Base-by-base conservation (phyloP, 1,284 basidiomycete species). In the Cryptococcus depauperatus region DNA sequence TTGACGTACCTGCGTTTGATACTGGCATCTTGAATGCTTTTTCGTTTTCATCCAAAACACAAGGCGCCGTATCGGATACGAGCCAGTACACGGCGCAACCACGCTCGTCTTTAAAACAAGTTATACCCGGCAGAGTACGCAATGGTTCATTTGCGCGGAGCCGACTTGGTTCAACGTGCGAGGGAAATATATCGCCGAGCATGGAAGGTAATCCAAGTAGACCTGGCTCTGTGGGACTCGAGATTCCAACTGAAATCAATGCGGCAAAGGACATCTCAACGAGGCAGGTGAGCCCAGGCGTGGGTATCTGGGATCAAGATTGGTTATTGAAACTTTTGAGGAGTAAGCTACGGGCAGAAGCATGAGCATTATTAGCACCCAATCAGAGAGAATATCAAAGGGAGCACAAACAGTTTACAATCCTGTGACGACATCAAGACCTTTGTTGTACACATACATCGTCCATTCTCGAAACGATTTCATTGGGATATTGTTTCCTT, bases 231-330 rank as follows among this genome's bases (percentile, higher is more conserved):
- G 6, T 19, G n/a, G 37, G 37, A 14, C 8, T 39, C 5, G 37
- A 26, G 3, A 39, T 42, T 22, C 27, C 30, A 21, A 18, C 26
- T 19, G 14, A 25, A 27, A 14, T 9, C 14, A 40, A 3, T 22
- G 11, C 27, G 27, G 23, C 27, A 9, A 23, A 28, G 30, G 34
- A 25, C 26, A 25, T 35, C 18, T 21, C 14, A 22, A 40, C 37
- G 21, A 37, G 9, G 35, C 29, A 32, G 14, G 19, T 35, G 33
- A 42, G 41, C 13, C 41, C 54, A 2, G 65, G 65, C 9, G 59
- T 68, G 18, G 67, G 52, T 4, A 34, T 41, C 4, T 69, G 65
- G 65, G 67, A 69, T 44, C 60, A 57, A 14, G 59, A 64, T 41
- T 69, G 67, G 67, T 54, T 69, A 27, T 47, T 64, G 49, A 44